Evolutionary conservation across 2,329 filamentous ascomycete species (phyloP), one percentile per base, ranked within the genome.

Genomic region (Teratosphaeriaceae sp.): DNA sequence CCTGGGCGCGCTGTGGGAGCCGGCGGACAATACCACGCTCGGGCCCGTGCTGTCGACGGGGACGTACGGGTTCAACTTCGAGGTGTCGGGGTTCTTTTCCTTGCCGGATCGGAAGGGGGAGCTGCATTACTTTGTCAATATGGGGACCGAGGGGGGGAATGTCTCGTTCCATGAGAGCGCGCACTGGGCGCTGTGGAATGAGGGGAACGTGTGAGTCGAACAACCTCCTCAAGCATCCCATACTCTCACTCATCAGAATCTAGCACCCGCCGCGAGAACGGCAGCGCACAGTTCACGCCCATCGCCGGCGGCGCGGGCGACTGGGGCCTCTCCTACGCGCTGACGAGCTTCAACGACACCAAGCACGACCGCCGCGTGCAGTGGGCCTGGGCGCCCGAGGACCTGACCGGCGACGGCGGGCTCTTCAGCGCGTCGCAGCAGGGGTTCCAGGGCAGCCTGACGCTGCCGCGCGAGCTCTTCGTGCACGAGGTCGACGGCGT

Each of bases 321-420:
- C 47, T 71, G 66, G 51, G 69, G 68, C 39, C 53, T 65, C 5
- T 59, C 65, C 4, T 72, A 72, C 44, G 69, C 69, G 5, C 59
- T 71, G 2, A 67, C 66, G 5, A 68, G 64, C 49, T 71, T 72
- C 63, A 65, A 68, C 48, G 69, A 72, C 49, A 66, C 66, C 21
- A 72, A 72, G 63, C 64, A 70, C 57, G 61, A 71, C 49, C 65
- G 69, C 16, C 67, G 69, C 34, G 64, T 72, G 13, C 67, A 71
- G 41, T 71, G 66, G 60, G 69, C 67, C 4, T 72, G 69, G 69
- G 61, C 65, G 2, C 65, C 62, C 3, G 69, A 72, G 42, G 69
- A 72, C 44, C 59, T 65, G 40, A 47, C 56, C 22, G 61, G 52
- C 7, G 64, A 64, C 36, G 55, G 46, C 15, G 62, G 59, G 16